Conservation (phyloP, 352 stramenopile genomes). For the Globisporangium canariense region DNA sequence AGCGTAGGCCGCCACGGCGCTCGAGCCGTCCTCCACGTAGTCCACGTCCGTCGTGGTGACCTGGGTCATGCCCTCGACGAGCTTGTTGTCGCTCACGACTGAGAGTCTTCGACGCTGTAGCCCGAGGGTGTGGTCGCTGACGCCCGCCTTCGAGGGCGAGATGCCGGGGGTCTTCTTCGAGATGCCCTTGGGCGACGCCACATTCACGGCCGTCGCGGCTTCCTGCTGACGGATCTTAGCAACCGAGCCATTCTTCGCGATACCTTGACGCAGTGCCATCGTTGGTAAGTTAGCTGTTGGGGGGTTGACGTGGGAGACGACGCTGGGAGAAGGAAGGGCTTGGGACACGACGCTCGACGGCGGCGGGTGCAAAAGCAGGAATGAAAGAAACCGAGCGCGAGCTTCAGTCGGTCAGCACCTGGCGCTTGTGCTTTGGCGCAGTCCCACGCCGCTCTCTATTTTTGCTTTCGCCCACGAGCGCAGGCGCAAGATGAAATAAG, state of each 20-base stretch:
- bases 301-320: not conserved
- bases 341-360: conserved; percentile 6
- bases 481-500: not conserved
- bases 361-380: conserved; percentile 12
- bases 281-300: conserved; percentile 1
- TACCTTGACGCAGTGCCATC: conserved; percentile 38
- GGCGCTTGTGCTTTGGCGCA: not conserved
- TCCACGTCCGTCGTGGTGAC: conserved; percentile 60
- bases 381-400: conserved; percentile 5
- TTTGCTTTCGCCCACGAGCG: not conserved
- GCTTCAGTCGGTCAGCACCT: not conserved
- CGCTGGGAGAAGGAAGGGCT: conserved; percentile 4
- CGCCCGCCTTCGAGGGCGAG: conserved; percentile 31
- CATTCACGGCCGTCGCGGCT: conserved; percentile 47
- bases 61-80: conserved; percentile 72
- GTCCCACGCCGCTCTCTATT: not conserved
- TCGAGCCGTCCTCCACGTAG: conserved; percentile 57
- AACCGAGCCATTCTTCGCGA: conserved; percentile 48
- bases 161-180: conserved; percentile 64
- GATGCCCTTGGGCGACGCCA: conserved; percentile 80
- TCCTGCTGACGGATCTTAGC: conserved; percentile 62
- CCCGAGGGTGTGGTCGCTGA: conserved; percentile 51
- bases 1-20: conserved; percentile 61
- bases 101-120: conserved; percentile 65
- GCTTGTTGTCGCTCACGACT: conserved; percentile 80